Base-by-base conservation (phyloP, 495 filamentous ascomycete species). In the Elasticomyces elasticus region DNA sequence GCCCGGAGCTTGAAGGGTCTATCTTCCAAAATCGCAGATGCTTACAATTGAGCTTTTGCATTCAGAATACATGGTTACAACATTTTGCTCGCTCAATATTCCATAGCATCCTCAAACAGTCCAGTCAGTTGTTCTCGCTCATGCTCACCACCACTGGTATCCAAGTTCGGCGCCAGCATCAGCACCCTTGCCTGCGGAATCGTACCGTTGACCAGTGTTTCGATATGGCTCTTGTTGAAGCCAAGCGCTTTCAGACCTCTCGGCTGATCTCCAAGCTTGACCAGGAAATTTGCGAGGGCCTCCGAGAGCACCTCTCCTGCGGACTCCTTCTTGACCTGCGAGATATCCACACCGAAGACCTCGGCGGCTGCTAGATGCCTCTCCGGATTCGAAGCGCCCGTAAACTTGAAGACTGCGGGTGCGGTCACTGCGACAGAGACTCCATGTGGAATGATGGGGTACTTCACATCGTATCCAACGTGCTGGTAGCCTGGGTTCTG, bases 401-500 rank as follows among this genome's bases (percentile, higher is more conserved):
- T 98, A 69, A 97, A 97, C 2, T 78, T 77, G 78, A 98, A 98
- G 9, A 97, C 92, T 0, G 89, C 85, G 0, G 94, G 92, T 0
- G 94, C 90, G 1, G 89, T 92, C 5, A 98, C 91, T 19, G 92
- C 92, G 0, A 98, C 92, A 1, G 83, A 86, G 30, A 98, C 92
- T 22, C 94, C 94, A 71, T 97, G 94, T 0, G 92, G 91, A 63
- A 97, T 97, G 58, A 98, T 85, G 0, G 88, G 79, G 48, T 72
- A 58, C 15, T 75, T 66, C 15, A 90, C 81, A 0, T 80, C 69
- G 68, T 98, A 98, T 10, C 92, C 94, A 1, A 74, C 66, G 63
- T 98, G 92, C 62, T 80, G 80, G 66, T 97, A 95, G 6, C 82
- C 85, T 0, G 87, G 89, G 64, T 97, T 97, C 65, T 94, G 89